A percentile compares a stretch with the other conserved stretches of the same genome.
phyloP scores from a whole-genome alignment of 805 yeast genomes.

The Wickerhamiella brachini region DNA sequence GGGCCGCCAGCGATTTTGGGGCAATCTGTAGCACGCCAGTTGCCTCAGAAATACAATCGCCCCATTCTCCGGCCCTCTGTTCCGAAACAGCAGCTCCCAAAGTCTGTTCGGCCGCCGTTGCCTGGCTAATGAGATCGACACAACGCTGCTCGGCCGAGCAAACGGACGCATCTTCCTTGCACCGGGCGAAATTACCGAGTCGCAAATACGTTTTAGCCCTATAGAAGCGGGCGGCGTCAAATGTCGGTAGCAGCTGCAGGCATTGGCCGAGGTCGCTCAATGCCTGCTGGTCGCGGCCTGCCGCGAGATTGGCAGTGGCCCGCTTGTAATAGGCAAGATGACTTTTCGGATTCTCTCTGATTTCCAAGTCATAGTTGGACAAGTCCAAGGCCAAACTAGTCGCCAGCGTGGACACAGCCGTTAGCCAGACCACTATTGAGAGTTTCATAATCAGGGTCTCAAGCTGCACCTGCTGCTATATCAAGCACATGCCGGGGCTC shows the following conservation, averaged over 20 bases:
- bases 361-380: slow-evolving; percentile 18
- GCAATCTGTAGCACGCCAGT: slow-evolving; percentile 20
- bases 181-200: slow-evolving; percentile 20
- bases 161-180: slow-evolving; percentile 12
- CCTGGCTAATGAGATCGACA: slow-evolving; percentile 11
- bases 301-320: slow-evolving; percentile 25
- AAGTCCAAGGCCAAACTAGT: slow-evolving; percentile 5
- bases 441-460: slow-evolving; percentile 1
- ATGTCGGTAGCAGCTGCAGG: slow-evolving; percentile 23
- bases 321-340: slow-evolving; percentile 25
- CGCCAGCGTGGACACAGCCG: neutral
- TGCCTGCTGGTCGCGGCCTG: slow-evolving; percentile 25
- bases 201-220: slow-evolving; percentile 22
- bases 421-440: neutral
- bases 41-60: slow-evolving; percentile 17
- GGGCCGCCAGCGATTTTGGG: slow-evolving; percentile 17
- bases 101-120: slow-evolving; percentile 5
- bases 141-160: slow-evolving; percentile 13
- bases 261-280: slow-evolving; percentile 24
- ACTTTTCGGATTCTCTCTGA: slow-evolving; percentile 18
- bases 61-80: slow-evolving; percentile 10
- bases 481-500: too few species aligned
- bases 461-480: too few species aligned
- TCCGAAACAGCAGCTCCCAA: slow-evolving; percentile 9
- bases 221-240: slow-evolving; percentile 25